phyloP scores from a whole-genome alignment of 1,284 basidiomycete genomes.

The Pseudozyma hubeiensis region DNA sequence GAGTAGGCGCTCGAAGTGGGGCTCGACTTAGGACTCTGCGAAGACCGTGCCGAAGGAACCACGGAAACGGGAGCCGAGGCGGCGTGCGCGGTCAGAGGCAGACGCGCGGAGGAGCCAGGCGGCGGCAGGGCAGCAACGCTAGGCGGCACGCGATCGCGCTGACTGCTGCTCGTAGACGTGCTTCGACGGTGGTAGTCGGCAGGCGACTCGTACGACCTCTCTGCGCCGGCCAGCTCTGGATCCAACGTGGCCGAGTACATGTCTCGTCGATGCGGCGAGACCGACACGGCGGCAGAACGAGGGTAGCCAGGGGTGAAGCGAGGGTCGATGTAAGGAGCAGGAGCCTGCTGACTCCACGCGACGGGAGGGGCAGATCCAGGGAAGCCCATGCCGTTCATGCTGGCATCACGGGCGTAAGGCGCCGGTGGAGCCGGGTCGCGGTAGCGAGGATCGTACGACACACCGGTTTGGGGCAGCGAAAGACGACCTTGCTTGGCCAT shows the following conservation, averaged over 20 bases:
- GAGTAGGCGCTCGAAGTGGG: slow-evolving; percentile 46
- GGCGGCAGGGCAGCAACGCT: slow-evolving; percentile 21
- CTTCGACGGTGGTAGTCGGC: slow-evolving; percentile 42
- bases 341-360: slow-evolving; percentile 31
- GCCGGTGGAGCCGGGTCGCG: slow-evolving; percentile 46
- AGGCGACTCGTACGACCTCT: slow-evolving; percentile 2
- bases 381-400: slow-evolving; percentile 16
- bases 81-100: slow-evolving; percentile 12
- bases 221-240: slow-evolving; percentile 32
- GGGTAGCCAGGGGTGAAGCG: slow-evolving; percentile 34
- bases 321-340: slow-evolving; percentile 31
- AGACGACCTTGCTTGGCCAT: slow-evolving; percentile 42
- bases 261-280: slow-evolving; percentile 29
- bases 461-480: slow-evolving; percentile 31
- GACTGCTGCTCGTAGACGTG: slow-evolving; percentile 43
- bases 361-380: slow-evolving; percentile 23
- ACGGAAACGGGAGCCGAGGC: slow-evolving; percentile 46
- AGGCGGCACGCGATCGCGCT: slow-evolving; percentile 30
- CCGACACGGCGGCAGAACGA: slow-evolving; percentile 33
- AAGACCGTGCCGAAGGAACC: slow-evolving; percentile 43
- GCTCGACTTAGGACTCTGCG: slow-evolving; percentile 53
- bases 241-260: slow-evolving; percentile 33
- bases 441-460: slow-evolving; percentile 28
- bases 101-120: slow-evolving; percentile 16
- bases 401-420: slow-evolving; percentile 26